Percentiles rank a stretch among this genome's conserved stretches.
Conservation (phyloP, 495 filamentous ascomycete species). For the Lentithecium fluviatile region DNA sequence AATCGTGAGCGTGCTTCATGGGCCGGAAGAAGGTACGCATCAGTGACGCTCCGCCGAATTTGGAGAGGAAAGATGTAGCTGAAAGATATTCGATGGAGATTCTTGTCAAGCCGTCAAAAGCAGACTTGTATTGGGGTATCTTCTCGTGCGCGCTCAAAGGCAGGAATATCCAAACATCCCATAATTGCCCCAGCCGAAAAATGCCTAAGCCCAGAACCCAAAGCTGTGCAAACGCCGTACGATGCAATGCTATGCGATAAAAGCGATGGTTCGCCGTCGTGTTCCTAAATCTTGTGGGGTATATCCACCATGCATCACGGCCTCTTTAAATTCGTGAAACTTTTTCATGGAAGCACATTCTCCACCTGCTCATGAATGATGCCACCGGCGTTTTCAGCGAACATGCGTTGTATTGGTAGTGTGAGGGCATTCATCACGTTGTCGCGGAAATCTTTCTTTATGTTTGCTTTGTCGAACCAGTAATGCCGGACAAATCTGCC, state of each 20-base stretch:
- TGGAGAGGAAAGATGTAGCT: no score
- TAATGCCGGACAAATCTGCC: slow-evolving; percentile 34
- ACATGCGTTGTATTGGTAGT: slow-evolving; percentile 23
- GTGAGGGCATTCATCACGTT: slow-evolving; percentile 34
- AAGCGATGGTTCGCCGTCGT: not conserved
- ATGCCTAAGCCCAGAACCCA: not conserved
- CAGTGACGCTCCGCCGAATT: no score
- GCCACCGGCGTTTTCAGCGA: slow-evolving; percentile 10
- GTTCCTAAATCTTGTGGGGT: not conserved
- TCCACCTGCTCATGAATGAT: slow-evolving; percentile 4
- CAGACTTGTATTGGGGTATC: not conserved
- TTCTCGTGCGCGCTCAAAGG: not conserved
- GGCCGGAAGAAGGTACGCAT: no score
- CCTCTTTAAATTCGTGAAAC: not conserved
- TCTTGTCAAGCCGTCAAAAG: no score
- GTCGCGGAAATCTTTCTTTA: slow-evolving; percentile 24
- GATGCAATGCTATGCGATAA: not conserved
- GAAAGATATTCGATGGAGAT: no score
- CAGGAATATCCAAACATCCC: not conserved
- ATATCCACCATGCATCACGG: not conserved
- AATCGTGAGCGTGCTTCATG: no score
- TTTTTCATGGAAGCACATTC: slow-evolving; percentile 8
- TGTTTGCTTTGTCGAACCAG: slow-evolving; percentile 32
- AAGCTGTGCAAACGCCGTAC: not conserved
- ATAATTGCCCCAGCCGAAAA: not conserved